Conservation (phyloP, 768 basidiomycete species). For the Amanita polypyramis region DNA sequence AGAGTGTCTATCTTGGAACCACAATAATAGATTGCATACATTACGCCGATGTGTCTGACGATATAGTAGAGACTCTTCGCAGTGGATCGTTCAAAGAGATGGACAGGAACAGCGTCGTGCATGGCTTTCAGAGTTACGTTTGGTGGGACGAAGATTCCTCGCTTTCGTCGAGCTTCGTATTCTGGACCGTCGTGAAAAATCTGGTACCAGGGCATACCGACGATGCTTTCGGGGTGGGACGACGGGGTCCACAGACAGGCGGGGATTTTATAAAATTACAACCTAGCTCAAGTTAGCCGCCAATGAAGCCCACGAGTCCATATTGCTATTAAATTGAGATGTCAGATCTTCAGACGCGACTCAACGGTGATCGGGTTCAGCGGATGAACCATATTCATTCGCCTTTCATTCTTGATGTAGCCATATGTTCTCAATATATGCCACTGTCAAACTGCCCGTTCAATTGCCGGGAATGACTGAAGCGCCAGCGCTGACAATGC, state of each 20-base stretch:
- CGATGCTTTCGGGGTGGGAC: neutral
- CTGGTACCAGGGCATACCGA: constrained; percentile 30
- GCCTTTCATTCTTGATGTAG: neutral
- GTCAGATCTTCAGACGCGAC: too few species aligned
- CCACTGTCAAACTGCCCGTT: too few species aligned
- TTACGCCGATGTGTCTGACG: constrained; percentile 28
- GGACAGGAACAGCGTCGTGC: constrained; percentile 35
- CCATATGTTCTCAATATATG: too few species aligned
- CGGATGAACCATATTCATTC: neutral
- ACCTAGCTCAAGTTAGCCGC: neutral
- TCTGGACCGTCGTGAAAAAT: constrained; percentile 38
- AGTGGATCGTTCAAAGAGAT: constrained; percentile 36
- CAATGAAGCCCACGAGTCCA: neutral
- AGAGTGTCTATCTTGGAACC: constrained; percentile 24
- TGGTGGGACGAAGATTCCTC: constrained; percentile 29
- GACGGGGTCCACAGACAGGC: neutral
- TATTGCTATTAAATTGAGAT: neutral
- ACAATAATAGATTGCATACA: constrained; percentile 26
- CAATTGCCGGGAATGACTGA: too few species aligned
- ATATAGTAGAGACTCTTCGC: constrained; percentile 33
- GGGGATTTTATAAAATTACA: neutral
- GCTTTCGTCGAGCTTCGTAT: constrained; percentile 33
- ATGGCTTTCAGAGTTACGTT: constrained; percentile 32
- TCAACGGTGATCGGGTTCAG: neutral
- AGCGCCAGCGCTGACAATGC: too few species aligned